Evolutionary conservation across 164 flowering plant species (phyloP), one percentile per base, ranked within the genome.

Genomic region (Annona squamosa): DNA sequence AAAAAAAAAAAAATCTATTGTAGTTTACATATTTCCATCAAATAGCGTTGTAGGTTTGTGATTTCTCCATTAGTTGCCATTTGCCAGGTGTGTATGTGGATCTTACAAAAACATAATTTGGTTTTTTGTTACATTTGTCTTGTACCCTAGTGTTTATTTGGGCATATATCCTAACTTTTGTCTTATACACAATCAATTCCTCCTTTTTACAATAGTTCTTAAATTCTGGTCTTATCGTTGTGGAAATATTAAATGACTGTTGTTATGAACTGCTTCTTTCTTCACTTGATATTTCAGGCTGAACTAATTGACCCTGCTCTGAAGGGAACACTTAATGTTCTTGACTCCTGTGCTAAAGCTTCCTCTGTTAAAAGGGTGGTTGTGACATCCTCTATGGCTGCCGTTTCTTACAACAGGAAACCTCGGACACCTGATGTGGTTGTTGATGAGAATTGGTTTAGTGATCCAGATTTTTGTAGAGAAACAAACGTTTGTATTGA

Each of bases 351-450:
- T 52, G 10, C 71, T 13, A 68, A 68, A 68, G 46, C 71, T 46
- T 68, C 57, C 52, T 44, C 52, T 3, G 19, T 68, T 68, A 68
- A 68, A 68, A 68, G 71, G 71, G 57, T 68, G 71, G 71, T 68
- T 9, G 56, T 68, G 44, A 68, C 71, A 48, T 68, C 71, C 56
- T 68, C 71, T 56, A 68, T 68, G 42, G 71, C 56, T 46, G 71
- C 71, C 3, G 71, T 48, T 46, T 0, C 57, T n/a, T 68, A 13
- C 57, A 68, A 68, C 46, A n/a, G 56, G 43, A 68, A 46, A 46
- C 71, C 56, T 48, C 12, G 5, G 46, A 68, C 71, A 5, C 71
- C 57, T 68, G 71, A 68, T 68, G 71, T 68, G 52, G 48, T 68
- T 1, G 56, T 68, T 17, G 59, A 68, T 46, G 71, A 68, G 71